These are phyloP conservation scores for Cercospora beticola DNA, from an alignment of 2,329 filamentous ascomycete genomes.

Conservation along the genomic window DNA sequence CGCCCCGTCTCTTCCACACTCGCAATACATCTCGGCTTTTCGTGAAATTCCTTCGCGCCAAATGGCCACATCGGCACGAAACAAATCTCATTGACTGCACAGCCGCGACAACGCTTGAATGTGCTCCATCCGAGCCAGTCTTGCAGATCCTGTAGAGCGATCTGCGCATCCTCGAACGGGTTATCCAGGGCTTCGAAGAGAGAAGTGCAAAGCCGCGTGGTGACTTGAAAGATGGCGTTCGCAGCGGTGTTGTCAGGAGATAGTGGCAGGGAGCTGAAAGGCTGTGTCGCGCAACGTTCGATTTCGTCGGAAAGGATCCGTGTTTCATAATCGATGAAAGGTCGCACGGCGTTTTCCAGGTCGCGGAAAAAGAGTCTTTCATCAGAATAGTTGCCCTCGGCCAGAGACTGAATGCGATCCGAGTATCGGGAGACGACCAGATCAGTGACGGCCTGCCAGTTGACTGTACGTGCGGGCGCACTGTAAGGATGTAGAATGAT, in stretches of 20 bases:
- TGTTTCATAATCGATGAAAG: slow-evolving; percentile 42
- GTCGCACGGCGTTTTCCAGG: slow-evolving; percentile 35
- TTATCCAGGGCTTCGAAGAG: slow-evolving; percentile 32
- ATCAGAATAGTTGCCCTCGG: slow-evolving; percentile 27
- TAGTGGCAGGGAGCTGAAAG: slow-evolving; percentile 28
- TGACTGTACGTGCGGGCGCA: slow-evolving; percentile 35
- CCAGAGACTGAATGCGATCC: slow-evolving; percentile 50
- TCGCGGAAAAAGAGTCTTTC: slow-evolving; percentile 31
- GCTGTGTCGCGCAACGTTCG: slow-evolving; percentile 51
- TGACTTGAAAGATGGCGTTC: slow-evolving; percentile 35
- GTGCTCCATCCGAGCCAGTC: slow-evolving; percentile 58
- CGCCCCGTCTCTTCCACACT: slow-evolving; percentile 28
- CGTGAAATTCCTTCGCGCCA: slow-evolving; percentile 57
- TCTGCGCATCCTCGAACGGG: slow-evolving; percentile 31
- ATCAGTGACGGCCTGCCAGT: slow-evolving; percentile 70
- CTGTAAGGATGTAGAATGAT: slow-evolving; percentile 41
- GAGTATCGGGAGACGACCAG: slow-evolving; percentile 64
- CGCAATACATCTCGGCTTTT: slow-evolving; percentile 46
- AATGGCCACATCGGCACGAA: slow-evolving; percentile 65
- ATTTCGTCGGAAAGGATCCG: slow-evolving; percentile 44
- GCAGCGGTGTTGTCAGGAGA: slow-evolving; percentile 31
- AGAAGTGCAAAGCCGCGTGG: slow-evolving; percentile 37
- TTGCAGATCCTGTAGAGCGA: slow-evolving; percentile 45
- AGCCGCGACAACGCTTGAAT: slow-evolving; percentile 59
- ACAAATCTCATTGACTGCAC: slow-evolving; percentile 56